Base-by-base conservation (phyloP, 352 stramenopile species). In the Stramenopiles sp. region DNA sequence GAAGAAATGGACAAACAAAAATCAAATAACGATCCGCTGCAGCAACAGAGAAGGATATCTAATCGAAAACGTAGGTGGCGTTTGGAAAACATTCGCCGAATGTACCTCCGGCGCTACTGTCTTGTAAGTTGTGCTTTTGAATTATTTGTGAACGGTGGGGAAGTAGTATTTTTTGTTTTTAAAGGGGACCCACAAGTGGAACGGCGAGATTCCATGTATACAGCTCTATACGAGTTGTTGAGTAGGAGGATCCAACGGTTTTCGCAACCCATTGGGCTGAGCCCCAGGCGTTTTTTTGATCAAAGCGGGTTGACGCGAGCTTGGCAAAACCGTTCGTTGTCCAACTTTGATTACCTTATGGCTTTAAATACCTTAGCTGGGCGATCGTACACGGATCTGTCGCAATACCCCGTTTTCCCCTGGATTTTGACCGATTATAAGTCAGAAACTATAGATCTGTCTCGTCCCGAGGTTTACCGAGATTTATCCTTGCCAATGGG, bases 41-140 rank as follows among this genome's bases (percentile, higher is more conserved):
- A 63, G 25, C 12, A 18, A 18, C 12, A 63, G 43, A 18, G 25
- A 12, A 63, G 25, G 12, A 12, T 25, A 18, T 12, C 43, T 18
- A 63, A 63, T 63, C 43, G 43, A 63, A 63, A 63, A 63, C 43
- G 43, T 12, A 12, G 43, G 12, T 63, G 43, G 43, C 12, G 43
- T 12, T 63, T 63, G 25, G 43, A 63, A 63, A 63, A 63, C 43
- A 63, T 63, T 18, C 43, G 43, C 12, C 12, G 43, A 63, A 63
- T 90, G 1, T 91, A 90, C 71, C 75, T 92, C 6, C 84, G 87
- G 25, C 84, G 87, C 12, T 92, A 90, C 68, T 85, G 87, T 0
- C 76, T 92, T 34, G 82, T 85, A 0, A 86, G 91, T 75, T 92
- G 86, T 1, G 86, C 85, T 0, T 63, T 63, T 63, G 43, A 63